Evolutionary conservation across 305 asterid genomes (phyloP), one percentile per base, ranked within the genome.

Genomic region (Fraxinus angustifolia): DNA sequence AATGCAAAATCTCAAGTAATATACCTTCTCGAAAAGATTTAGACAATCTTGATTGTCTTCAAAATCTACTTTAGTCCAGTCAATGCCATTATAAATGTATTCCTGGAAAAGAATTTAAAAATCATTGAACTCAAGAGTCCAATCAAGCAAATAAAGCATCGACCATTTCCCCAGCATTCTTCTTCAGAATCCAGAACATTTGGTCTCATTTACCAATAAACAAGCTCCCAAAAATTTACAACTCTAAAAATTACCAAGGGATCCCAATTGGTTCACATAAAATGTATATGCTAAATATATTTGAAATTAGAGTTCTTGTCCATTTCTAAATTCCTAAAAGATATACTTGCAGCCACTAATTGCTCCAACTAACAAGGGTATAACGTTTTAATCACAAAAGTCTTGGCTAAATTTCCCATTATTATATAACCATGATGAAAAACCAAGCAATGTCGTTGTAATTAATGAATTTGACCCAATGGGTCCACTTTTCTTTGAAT

Each of bases 1-100:
- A 40, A 45, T 12, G 53, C 53, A 28, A 76, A 72, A 82, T 23
- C 26, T 70, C 36, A 72, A 80, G 82, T 82, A 12, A 48, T 80
- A 67, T 83, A 93, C 99, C 99, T 93, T 95, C 90, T 93, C 98
- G 79, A 95, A 95, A 79, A 95, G 93, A 90, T 92, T 91, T 80
- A 95, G 94, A 87, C 98, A 95, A 82, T 92, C 97, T 86, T 95
- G 97, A 86, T 95, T 95, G 90, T 95, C 99, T 78, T 95, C 99
- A 83, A 93, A 95, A 85, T 95, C 98, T 87, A 95, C 97, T 89
- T 84, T 95, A 33, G 94, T 89, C 98, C 98, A 93, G 88, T 93
- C 99, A 90, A 95, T 95, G 83, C 99, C 99, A 84, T 95, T 97
- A 89, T 92, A 97, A 83, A 95, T 88, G 78, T 95, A 95, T 90